A percentile compares a stretch with the other conserved stretches of the same genome.
phyloP scores from a whole-genome alignment of 345 rosid species.

The Mallotus nudiflorus region DNA sequence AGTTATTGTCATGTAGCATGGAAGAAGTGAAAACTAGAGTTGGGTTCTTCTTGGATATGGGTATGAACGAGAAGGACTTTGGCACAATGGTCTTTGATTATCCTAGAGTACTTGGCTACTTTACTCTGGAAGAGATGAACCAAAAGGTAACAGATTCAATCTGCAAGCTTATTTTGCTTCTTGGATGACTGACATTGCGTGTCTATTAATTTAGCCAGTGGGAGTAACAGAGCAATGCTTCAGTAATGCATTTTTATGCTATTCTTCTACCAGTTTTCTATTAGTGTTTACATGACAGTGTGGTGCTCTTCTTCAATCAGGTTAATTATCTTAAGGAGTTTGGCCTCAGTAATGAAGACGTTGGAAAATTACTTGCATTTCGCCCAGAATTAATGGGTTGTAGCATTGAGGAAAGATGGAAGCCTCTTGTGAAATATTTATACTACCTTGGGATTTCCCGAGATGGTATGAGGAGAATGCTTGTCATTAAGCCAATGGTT shows the following conservation, averaged over 20 bases:
- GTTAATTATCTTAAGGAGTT: conserved; percentile 81
- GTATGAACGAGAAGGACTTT: conserved; percentile 79
- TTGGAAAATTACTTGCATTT: conserved; percentile 79
- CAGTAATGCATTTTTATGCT: not conserved
- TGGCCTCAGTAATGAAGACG: conserved; percentile 69
- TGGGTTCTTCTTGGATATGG: conserved; percentile 67
- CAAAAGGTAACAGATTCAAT: conserved; percentile 52
- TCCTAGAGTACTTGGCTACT: conserved; percentile 70
- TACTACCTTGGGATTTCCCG: conserved; percentile 83
- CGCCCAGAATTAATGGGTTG: conserved; percentile 85
- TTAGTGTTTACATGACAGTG: conserved; percentile 2
- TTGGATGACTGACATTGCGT: not conserved
- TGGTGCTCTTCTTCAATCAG: conserved; percentile 36
- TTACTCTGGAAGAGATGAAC: conserved; percentile 75
- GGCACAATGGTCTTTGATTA: conserved; percentile 90
- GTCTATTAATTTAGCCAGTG: no score
- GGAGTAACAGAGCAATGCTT: not conserved
- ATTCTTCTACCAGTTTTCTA: not conserved
- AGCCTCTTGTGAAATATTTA: conserved; percentile 79
- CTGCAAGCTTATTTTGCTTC: conserved; percentile 2
- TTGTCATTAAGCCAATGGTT: conserved; percentile 72
- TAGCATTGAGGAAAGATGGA: conserved; percentile 82
- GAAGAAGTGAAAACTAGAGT: conserved; percentile 69
- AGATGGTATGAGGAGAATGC: conserved; percentile 91
- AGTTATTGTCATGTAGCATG: conserved; percentile 55